Percentiles rank a stretch among this genome's conserved stretches.
These are phyloP conservation scores for Echinochloa phyllopogon DNA, from an alignment of 176 grass and related monocot species.

Conservation along the genomic window DNA sequence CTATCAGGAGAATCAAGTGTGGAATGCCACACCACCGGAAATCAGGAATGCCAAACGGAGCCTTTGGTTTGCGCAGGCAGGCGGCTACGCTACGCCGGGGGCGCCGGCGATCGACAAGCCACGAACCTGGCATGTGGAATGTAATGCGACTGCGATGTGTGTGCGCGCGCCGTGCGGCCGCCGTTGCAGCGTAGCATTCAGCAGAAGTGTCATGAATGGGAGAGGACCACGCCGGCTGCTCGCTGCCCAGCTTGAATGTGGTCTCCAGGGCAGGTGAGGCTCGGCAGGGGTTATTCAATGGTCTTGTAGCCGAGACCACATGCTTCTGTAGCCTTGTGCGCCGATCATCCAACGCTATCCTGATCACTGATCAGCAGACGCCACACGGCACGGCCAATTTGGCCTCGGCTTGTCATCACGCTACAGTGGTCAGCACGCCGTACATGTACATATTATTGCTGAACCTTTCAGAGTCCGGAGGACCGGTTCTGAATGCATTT, in stretches of 20 bases:
- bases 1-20: background rate
- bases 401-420: background rate
- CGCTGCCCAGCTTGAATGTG: slow-evolving; percentile 42
- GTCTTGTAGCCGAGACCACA: background rate
- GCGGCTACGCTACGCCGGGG: no score
- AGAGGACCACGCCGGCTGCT: background rate
- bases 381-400: background rate
- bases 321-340: slow-evolving; percentile 17
- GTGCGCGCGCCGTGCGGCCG: slow-evolving; percentile 2
- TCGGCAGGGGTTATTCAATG: slow-evolving; percentile 42
- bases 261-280: slow-evolving; percentile 55
- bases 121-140: background rate
- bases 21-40: background rate
- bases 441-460: no score
- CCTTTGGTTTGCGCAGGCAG: background rate
- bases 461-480: background rate
- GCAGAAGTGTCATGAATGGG: slow-evolving; percentile 9
- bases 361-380: background rate
- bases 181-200: slow-evolving; percentile 29
- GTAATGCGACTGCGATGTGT: slow-evolving; percentile 18
- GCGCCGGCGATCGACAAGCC: background rate
- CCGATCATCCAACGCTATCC: background rate
- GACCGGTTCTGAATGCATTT: background rate
- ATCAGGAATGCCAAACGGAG: background rate
- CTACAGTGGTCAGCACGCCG: background rate